phyloP scores from a whole-genome alignment of 176 grass and related monocot genomes.

The Hsuehochloa calcarea region DNA sequence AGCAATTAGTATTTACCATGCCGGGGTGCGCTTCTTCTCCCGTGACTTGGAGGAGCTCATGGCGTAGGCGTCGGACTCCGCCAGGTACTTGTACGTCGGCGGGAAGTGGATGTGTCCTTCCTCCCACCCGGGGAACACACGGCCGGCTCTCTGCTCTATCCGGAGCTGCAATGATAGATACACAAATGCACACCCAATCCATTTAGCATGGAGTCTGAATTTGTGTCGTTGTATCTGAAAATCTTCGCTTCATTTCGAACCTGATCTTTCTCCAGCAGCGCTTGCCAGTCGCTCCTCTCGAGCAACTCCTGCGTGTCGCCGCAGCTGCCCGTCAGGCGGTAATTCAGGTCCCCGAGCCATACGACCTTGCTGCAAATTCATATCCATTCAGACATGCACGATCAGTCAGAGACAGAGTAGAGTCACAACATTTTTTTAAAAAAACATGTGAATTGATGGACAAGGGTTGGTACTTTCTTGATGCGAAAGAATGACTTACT shows the following conservation, averaged over 20 bases:
- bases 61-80: conserved; percentile 75
- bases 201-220: background rate
- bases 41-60: conserved; percentile 34
- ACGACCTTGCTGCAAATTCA: conserved; percentile 61
- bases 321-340: conserved; percentile 45
- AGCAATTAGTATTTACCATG: conserved; percentile 54
- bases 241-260: background rate
- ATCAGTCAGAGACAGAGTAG: background rate
- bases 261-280: conserved; percentile 71
- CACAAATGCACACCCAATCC: background rate
- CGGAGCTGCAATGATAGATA: conserved; percentile 41
- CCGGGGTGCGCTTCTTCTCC: conserved; percentile 69
- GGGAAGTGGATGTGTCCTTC: conserved; percentile 79
- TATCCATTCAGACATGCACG: background rate
- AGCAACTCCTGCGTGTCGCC: conserved; percentile 37
- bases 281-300: conserved; percentile 57
- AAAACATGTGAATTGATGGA: background rate
- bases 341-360: conserved; percentile 93
- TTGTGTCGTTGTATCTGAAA: background rate
- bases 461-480: no score
- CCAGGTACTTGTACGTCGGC: conserved; percentile 86
- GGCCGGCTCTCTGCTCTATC: conserved; percentile 59
- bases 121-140: conserved; percentile 79
- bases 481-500: conserved; percentile 36
- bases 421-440: background rate